Evolutionary conservation across 257 asterid species (phyloP).

Genomic region (Solanum habrochaites): DNA sequence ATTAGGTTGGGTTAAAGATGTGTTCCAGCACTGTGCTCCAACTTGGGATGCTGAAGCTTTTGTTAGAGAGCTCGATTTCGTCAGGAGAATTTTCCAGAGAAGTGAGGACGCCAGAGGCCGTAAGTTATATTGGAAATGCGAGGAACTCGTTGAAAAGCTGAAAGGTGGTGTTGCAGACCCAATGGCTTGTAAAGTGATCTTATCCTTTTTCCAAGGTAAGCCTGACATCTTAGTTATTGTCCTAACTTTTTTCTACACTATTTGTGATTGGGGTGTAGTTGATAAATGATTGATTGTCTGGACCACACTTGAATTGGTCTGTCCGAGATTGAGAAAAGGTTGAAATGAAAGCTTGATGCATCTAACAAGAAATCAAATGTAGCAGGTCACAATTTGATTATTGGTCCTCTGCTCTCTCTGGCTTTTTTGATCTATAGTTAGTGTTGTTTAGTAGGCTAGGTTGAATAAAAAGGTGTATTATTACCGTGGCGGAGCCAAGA

Average conservation of each 20-base stretch:
- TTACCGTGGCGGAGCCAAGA: background rate
- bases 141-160: slow-evolving; percentile 68
- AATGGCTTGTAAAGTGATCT: slow-evolving; percentile 47
- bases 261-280: background rate
- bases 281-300: background rate
- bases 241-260: background rate
- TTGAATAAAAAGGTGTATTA: background rate
- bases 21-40: slow-evolving; percentile 88
- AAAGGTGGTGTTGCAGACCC: slow-evolving; percentile 63
- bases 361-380: background rate
- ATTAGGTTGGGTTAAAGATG: slow-evolving; percentile 94
- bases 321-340: background rate
- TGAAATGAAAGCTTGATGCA: background rate
- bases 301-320: background rate
- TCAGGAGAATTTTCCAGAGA: slow-evolving; percentile 74
- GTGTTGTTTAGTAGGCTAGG: background rate
- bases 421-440: background rate
- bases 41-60: slow-evolving; percentile 88
- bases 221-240: background rate
- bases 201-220: slow-evolving; percentile 79
- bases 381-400: background rate
- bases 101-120: slow-evolving; percentile 78
- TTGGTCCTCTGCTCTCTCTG: background rate
- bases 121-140: slow-evolving; percentile 70
- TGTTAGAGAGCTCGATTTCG: slow-evolving; percentile 79